phyloP scores from a whole-genome alignment of 2,329 filamentous ascomycete species.

The Pochonia chlamydosporia region DNA sequence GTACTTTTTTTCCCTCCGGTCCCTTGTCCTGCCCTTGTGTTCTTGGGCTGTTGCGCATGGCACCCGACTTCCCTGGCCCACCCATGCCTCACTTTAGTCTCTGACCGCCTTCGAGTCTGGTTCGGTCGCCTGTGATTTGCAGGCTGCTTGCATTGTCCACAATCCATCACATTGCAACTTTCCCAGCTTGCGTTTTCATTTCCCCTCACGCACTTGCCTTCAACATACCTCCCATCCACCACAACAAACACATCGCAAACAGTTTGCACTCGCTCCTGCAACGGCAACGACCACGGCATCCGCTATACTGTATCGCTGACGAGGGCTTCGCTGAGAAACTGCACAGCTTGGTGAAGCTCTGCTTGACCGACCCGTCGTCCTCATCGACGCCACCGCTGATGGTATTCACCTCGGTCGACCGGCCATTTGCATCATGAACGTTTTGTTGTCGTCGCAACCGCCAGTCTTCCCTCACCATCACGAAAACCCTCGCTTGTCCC shows the following conservation, averaged over 20 bases:
- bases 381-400: neutral
- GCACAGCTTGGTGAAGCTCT: neutral
- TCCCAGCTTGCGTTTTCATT: neutral
- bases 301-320: no score
- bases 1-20: no score
- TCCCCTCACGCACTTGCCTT: neutral
- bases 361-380: neutral
- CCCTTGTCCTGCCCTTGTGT: no score
- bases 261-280: no score
- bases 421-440: slow-evolving; percentile 46
- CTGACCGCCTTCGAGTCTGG: neutral
- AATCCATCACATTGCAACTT: neutral
- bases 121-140: neutral
- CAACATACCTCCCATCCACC: neutral
- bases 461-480: slow-evolving; percentile 54
- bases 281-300: neutral
- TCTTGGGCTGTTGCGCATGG: neutral
- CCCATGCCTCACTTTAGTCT: neutral
- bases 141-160: neutral
- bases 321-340: neutral
- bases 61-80: no score
- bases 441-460: slow-evolving; percentile 55
- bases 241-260: neutral
- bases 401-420: neutral
- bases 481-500: slow-evolving; percentile 49